Evolutionary conservation across 179 eudicot genomes (phyloP).

Genomic region (Camellia oleifera): DNA sequence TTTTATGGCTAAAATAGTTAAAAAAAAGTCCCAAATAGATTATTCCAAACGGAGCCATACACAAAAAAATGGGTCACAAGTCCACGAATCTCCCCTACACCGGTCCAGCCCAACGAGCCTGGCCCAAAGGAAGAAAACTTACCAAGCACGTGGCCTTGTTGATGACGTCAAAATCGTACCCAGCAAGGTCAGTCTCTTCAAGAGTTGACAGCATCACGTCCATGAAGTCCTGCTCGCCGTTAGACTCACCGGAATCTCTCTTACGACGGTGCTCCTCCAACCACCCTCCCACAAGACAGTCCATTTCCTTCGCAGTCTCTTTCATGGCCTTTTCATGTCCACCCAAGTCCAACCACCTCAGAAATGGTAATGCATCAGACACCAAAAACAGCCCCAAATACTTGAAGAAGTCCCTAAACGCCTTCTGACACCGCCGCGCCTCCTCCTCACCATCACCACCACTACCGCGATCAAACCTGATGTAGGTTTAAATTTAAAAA

Average conservation of each 20-base stretch:
- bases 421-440: background rate
- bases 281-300: constrained; percentile 17
- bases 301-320: constrained; percentile 12
- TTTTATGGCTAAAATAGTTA: too few species aligned
- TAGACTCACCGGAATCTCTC: background rate
- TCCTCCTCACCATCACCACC: background rate
- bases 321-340: constrained; percentile 26
- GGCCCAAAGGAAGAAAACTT: too few species aligned
- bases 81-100: too few species aligned
- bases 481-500: too few species aligned
- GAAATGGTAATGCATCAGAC: constrained; percentile 29
- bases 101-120: too few species aligned
- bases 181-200: background rate
- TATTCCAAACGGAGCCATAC: too few species aligned
- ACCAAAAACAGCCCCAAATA: constrained; percentile 18
- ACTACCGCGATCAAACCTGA: too few species aligned
- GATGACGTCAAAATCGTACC: background rate
- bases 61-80: too few species aligned
- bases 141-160: background rate
- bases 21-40: too few species aligned
- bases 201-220: constrained; percentile 5
- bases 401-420: constrained; percentile 13
- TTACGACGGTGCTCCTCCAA: constrained; percentile 24
- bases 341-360: constrained; percentile 31
- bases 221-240: constrained; percentile 12